A percentile compares a stretch with the other conserved stretches of the same genome.
Conservation (phyloP, 2,329 filamentous ascomycete genomes). For the Capronia americana region DNA sequence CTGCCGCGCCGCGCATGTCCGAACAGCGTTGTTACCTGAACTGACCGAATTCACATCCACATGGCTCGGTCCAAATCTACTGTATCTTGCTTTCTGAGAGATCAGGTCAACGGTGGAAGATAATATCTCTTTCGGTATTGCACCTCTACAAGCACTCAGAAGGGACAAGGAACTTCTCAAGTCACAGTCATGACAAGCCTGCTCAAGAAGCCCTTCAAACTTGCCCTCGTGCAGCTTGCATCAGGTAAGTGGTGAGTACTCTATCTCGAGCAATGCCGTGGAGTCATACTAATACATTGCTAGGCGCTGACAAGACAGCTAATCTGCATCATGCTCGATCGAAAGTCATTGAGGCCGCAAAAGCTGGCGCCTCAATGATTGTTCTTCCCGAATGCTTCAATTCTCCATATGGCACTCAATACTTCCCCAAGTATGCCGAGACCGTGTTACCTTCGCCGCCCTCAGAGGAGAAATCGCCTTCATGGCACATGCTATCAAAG, state of each 20-base stretch:
- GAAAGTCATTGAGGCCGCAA: conserved; percentile 82
- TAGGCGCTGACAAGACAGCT: conserved; percentile 77
- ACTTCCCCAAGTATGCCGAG: conserved; percentile 92
- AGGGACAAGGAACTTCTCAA: not conserved
- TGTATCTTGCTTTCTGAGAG: not conserved
- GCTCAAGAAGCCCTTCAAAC: conserved; percentile 77
- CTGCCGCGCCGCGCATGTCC: conserved; percentile 1
- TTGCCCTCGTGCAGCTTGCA: conserved; percentile 82
- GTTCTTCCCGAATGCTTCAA: conserved; percentile 99
- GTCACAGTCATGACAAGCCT: conserved; percentile 58
- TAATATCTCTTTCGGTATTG: not conserved
- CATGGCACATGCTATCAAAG: conserved; percentile 80
- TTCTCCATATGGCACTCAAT: conserved; percentile 89
- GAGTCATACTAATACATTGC: conserved; percentile 27
- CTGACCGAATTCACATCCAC: not conserved
- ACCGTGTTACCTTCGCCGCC: conserved; percentile 81
- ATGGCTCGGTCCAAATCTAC: not conserved
- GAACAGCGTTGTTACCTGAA: not conserved
- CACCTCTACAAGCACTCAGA: not conserved
- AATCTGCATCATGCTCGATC: conserved; percentile 82
- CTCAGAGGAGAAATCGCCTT: conserved; percentile 72
- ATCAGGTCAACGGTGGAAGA: not conserved
- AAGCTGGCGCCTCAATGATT: conserved; percentile 78
- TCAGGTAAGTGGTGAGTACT: conserved; percentile 58
- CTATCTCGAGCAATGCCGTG: conserved; percentile 1